Evolutionary conservation across 2,329 filamentous ascomycete species (phyloP).

Genomic region (Epichloe aotearoae): DNA sequence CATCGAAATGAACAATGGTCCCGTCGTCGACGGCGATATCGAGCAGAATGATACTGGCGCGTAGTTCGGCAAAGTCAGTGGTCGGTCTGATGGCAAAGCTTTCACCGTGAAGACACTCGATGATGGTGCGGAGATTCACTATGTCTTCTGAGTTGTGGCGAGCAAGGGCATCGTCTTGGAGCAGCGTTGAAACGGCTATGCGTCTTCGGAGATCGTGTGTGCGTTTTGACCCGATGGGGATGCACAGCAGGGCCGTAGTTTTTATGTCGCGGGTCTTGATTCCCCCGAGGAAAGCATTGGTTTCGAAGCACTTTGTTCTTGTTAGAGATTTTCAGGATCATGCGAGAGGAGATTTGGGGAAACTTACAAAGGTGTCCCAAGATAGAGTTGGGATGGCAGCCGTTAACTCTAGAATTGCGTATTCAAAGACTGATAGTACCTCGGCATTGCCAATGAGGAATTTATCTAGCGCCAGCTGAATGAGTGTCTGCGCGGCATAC

Average conservation of each 20-base stretch:
- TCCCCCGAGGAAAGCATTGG: constrained; percentile 32
- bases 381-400: constrained; percentile 22
- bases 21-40: constrained; percentile 63
- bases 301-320: constrained; percentile 32
- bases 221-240: constrained; percentile 38
- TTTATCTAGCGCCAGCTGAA: constrained; percentile 43
- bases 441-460: constrained; percentile 31
- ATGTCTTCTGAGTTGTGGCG: constrained; percentile 26
- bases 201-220: constrained; percentile 50
- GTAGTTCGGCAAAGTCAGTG: constrained; percentile 58
- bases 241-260: constrained; percentile 41
- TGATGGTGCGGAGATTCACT: constrained; percentile 30
- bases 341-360: not conserved
- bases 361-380: constrained; percentile 32
- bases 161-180: constrained; percentile 33
- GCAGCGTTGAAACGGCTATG: constrained; percentile 52
- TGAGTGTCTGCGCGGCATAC: constrained; percentile 31
- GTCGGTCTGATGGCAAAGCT: constrained; percentile 38
- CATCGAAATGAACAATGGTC: constrained; percentile 14
- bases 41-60: constrained; percentile 52
- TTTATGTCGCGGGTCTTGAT: constrained; percentile 38
- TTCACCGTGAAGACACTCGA: constrained; percentile 30
- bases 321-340: not conserved
- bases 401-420: constrained; percentile 30
- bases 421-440: constrained; percentile 26